Evolutionary conservation across 345 rosid genomes (phyloP), one percentile per base, ranked within the genome.

Genomic region (Sonneratia alba): DNA sequence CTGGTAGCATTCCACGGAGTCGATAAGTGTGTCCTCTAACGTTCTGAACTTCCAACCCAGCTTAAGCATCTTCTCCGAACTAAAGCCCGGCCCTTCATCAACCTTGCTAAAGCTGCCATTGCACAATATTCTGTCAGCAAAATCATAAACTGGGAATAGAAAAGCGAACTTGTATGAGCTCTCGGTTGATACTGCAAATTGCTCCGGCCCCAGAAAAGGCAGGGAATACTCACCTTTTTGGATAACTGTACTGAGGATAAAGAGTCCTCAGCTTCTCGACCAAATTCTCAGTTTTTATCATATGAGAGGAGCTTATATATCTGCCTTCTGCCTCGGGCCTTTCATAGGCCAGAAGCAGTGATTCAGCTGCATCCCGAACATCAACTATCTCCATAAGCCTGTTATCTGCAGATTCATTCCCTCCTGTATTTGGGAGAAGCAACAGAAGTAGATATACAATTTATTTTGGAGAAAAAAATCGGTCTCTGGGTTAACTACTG

Each of bases 311-410:
- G 70, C 91, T 81, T 42, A 90, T 80, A 72, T 90, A 87, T 79
- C 96, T 82, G 51, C 90, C 92, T 81, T 89, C 82, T 66, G 88
- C 88, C 75, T 84, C 88, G 42, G 82, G 78, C 72, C 82, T 88
- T 82, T 83, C 89, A 57, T 87, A 86, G 48, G 76, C 84, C 79
- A 87, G 75, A 53, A 87, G 85, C 66, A 89, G 76, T 49, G 90
- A 88, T 74, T 76, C 79, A 66, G 86, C 92, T 40, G 83, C 87
- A 83, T 89, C 95, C 47, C 86, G 88, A 71, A 86, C 92, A 67
- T 89, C 95, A 27, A 73, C 71, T 53, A 73, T 6, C 63, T 10
- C 55, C 64, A 34, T n/a, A 51, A 67, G 71, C 67, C 11, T 24
- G 56, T 73, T 43, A 56, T 22, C 37, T 9, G 36, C 14, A 15